phyloP scores from a whole-genome alignment of 768 basidiomycete genomes.

The Hirschioporus abietinus region DNA sequence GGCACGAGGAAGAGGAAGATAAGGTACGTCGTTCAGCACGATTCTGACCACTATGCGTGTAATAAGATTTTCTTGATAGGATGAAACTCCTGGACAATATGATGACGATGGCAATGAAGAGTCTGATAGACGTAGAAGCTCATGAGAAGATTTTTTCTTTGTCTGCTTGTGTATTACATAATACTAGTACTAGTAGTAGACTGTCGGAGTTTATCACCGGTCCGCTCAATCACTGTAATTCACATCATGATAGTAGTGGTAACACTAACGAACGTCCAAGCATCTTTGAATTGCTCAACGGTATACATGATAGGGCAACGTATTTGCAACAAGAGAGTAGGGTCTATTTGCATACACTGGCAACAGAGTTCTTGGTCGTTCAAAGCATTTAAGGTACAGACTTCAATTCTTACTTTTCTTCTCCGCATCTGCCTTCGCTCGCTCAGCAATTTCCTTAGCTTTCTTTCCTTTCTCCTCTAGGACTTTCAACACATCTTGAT shows the following conservation, averaged over 20 bases:
- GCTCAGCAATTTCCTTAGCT: conserved; percentile 22
- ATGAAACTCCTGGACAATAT: neutral
- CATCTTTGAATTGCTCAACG: neutral
- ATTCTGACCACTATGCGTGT: neutral
- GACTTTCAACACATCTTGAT: conserved; percentile 23
- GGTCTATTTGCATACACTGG: neutral
- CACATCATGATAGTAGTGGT: too few species aligned
- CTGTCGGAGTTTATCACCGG: neutral
- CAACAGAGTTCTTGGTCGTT: too few species aligned
- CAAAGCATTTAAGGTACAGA: neutral
- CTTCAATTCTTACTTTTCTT: conserved; percentile 2
- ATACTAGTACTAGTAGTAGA: too few species aligned
- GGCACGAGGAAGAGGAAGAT: neutral
- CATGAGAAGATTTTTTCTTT: neutral
- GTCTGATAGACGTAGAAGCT: neutral
- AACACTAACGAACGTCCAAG: too few species aligned
- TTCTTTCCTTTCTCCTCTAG: conserved; percentile 26
- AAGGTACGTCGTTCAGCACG: neutral
- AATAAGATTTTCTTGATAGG: neutral
- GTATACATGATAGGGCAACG: neutral
- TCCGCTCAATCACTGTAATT: neutral
- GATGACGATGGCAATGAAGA: neutral
- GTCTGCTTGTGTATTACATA: too few species aligned
- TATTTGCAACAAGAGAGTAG: neutral
- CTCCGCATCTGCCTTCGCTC: conserved; percentile 14